Conservation (phyloP, 1,139 yeast species). For the Zygoascus hellenicus region DNA sequence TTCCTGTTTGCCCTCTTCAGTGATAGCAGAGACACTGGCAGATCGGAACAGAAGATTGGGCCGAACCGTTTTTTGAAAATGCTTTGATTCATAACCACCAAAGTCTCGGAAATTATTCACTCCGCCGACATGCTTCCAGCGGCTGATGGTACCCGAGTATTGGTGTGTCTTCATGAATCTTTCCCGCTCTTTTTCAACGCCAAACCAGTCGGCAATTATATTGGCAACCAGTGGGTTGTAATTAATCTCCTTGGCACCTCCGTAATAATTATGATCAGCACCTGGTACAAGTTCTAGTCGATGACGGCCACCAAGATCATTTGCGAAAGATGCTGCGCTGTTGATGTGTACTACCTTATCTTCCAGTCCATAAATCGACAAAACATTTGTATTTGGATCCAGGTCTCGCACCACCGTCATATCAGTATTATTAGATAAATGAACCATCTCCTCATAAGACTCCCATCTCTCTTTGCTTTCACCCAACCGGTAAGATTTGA, state of each 20-base stretch:
- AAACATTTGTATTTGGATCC: conserved; percentile 43
- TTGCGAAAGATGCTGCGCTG: conserved; percentile 57
- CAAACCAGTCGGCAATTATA: conserved; percentile 45
- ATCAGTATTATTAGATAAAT: conserved; percentile 47
- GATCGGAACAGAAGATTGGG: conserved; percentile 56
- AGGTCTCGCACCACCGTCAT: conserved; percentile 41
- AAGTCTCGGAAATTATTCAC: conserved; percentile 69
- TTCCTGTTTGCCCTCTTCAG: conserved; percentile 40
- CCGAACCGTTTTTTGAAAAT: conserved; percentile 36
- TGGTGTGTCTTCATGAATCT: conserved; percentile 44
- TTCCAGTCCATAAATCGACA: conserved; percentile 65
- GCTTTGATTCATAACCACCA: conserved; percentile 58
- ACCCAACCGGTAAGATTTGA: conserved; percentile 49
- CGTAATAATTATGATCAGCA: conserved; percentile 81
- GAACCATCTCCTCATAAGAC: conserved; percentile 48
- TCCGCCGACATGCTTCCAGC: conserved; percentile 65
- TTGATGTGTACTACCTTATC: conserved; percentile 61
- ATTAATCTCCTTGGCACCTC: conserved; percentile 46
- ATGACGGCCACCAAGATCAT: conserved; percentile 52
- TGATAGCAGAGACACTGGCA: conserved; percentile 52
- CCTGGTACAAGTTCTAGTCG: conserved; percentile 50
- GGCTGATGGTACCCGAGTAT: conserved; percentile 39
- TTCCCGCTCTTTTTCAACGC: conserved; percentile 44
- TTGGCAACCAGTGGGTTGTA: conserved; percentile 54
- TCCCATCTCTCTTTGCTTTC: conserved; percentile 38